These are phyloP conservation scores for Penicillium cataractarum DNA, from an alignment of 495 filamentous ascomycete genomes.

Conservation along the genomic window DNA sequence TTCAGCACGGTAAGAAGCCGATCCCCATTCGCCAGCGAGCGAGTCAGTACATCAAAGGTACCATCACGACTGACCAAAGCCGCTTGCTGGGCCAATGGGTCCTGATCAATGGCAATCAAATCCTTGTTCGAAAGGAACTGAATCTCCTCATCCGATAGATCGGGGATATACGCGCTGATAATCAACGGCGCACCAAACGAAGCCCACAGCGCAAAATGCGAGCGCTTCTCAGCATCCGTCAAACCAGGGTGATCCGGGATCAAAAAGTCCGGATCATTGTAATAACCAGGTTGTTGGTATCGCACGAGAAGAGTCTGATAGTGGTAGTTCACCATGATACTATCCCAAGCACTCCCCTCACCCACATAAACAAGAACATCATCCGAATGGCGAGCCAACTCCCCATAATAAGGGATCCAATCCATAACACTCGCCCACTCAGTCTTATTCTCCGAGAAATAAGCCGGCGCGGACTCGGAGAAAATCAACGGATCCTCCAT, in stretches of 20 bases:
- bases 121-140: constrained; percentile 39
- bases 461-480: constrained; percentile 47
- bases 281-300: constrained; percentile 48
- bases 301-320: constrained; percentile 41
- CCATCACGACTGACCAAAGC: constrained; percentile 42
- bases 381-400: constrained; percentile 47
- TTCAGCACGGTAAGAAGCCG: constrained; percentile 40
- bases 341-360: constrained; percentile 42
- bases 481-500: constrained; percentile 44
- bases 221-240: constrained; percentile 39
- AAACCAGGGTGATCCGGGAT: constrained; percentile 45
- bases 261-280: constrained; percentile 50
- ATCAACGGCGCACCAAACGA: constrained; percentile 45
- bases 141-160: constrained; percentile 34
- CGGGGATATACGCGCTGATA: constrained; percentile 46
- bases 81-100: constrained; percentile 43
- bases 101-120: constrained; percentile 46
- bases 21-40: constrained; percentile 35
- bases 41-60: constrained; percentile 36
- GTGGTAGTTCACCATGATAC: constrained; percentile 47
- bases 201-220: constrained; percentile 49
- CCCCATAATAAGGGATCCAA: constrained; percentile 40
- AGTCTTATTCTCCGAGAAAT: constrained; percentile 40
- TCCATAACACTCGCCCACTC: constrained; percentile 47
- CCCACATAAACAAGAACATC: constrained; percentile 44